A percentile compares a stretch with the other conserved stretches of the same genome.
phyloP scores from a whole-genome alignment of 2,329 filamentous ascomycete species.

The Trichoderma lentiforme region DNA sequence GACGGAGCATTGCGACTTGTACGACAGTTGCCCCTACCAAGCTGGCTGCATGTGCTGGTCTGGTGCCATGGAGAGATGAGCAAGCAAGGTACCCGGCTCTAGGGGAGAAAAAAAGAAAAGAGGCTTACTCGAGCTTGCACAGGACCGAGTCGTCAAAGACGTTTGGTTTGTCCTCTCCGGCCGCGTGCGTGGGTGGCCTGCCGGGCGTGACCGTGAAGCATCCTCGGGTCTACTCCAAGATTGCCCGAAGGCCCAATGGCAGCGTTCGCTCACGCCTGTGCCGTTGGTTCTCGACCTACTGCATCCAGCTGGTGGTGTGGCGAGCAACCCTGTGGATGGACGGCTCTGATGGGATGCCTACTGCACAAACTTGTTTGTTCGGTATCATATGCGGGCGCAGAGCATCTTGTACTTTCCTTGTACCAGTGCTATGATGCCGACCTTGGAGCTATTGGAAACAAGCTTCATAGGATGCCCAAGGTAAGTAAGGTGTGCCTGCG shows the following conservation, averaged over 20 bases:
- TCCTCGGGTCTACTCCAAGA: conserved; percentile 16
- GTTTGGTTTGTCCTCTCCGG: neutral
- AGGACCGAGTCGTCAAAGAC: neutral
- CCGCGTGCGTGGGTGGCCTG: neutral
- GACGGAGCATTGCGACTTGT: neutral
- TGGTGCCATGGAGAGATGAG: neutral
- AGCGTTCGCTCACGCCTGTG: neutral
- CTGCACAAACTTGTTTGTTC: neutral
- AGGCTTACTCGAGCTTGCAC: neutral
- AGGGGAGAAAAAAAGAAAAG: neutral
- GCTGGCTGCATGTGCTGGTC: neutral
- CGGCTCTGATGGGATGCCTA: conserved; percentile 4
- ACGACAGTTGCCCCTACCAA: neutral
- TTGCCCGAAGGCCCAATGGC: conserved; percentile 14
- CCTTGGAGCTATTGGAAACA: conserved; percentile 6
- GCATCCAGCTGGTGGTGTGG: conserved; percentile 19
- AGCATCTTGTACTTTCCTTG: neutral
- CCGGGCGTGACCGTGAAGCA: neutral
- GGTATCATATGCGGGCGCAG: conserved; percentile 12
- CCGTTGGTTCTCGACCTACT: conserved; percentile 19
- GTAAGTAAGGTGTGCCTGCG: neutral
- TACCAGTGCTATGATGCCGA: neutral
- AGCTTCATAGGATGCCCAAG: conserved; percentile 4
- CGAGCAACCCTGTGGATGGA: conserved; percentile 12
- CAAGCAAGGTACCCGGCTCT: conserved; percentile 15